A percentile compares a stretch with the other conserved stretches of the same genome.
These are phyloP conservation scores for Erigeron canadensis DNA, from an alignment of 129 eudicot genomes.

Conservation along the genomic window DNA sequence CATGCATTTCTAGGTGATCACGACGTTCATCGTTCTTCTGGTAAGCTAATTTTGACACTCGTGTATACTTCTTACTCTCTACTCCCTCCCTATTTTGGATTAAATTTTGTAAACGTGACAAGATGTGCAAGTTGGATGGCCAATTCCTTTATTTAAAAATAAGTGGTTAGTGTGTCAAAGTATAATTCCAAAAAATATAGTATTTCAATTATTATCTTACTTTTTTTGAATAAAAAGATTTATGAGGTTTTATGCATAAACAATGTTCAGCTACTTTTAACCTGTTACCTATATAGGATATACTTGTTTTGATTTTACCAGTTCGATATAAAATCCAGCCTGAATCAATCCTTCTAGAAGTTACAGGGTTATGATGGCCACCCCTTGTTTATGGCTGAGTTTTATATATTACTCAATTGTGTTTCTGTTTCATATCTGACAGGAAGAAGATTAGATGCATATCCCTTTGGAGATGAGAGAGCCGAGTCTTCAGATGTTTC, in stretches of 20 bases:
- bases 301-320: neutral
- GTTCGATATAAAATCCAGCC: neutral
- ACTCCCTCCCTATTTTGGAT: neutral
- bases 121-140: neutral
- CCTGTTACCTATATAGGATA: neutral
- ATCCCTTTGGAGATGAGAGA: slow-evolving; percentile 58
- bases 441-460: slow-evolving; percentile 63
- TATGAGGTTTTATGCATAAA: neutral
- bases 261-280: neutral
- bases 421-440: slow-evolving; percentile 15
- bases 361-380: neutral
- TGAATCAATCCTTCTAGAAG: neutral
- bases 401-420: neutral
- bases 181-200: neutral
- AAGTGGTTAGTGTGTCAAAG: neutral
- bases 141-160: too few species aligned
- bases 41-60: slow-evolving; percentile 29
- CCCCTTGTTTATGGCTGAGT: neutral
- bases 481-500: slow-evolving; percentile 58
- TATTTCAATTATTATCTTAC: neutral
- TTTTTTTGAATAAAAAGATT: neutral
- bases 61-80: neutral
- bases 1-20: slow-evolving; percentile 55
- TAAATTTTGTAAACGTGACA: neutral
- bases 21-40: slow-evolving; percentile 52